A percentile compares a stretch with the other conserved stretches of the same genome.
Conservation (phyloP, 169 alveolate species). For the Blepharisma undulans region DNA sequence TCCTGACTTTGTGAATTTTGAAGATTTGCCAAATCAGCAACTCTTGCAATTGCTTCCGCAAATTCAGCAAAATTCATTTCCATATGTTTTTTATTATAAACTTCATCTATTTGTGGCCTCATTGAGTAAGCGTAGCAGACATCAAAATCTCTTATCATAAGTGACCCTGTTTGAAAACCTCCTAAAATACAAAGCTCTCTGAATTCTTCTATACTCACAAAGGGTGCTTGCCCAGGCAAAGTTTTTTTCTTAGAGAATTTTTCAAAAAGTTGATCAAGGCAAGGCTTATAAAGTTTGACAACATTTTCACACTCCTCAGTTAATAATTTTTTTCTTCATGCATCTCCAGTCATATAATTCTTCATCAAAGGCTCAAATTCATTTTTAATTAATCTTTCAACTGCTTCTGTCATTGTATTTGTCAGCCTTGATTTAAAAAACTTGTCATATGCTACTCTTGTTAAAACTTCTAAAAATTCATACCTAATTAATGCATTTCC, state of each 20-base stretch:
- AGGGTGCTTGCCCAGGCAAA: neutral
- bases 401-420: neutral
- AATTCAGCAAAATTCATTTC: slow-evolving; percentile 33
- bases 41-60: slow-evolving; percentile 23
- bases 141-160: neutral
- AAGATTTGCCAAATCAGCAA: neutral
- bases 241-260: neutral
- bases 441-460: slow-evolving; percentile 12
- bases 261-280: neutral
- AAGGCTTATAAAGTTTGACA: neutral
- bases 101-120: slow-evolving; percentile 20
- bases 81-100: neutral
- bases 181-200: neutral
- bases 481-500: slow-evolving; percentile 19
- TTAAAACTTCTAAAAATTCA: slow-evolving; percentile 20
- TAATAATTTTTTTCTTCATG: neutral
- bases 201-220: slow-evolving; percentile 25
- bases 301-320: neutral
- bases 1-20: neutral
- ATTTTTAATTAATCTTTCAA: neutral
- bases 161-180: neutral
- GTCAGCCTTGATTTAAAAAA: neutral
- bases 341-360: neutral
- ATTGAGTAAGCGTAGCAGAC: neutral
- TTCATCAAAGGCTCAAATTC: neutral